A percentile compares a stretch with the other conserved stretches of the same genome.
Conservation (phyloP, 441 rosid genomes). For the Pelargonium citronellum region DNA sequence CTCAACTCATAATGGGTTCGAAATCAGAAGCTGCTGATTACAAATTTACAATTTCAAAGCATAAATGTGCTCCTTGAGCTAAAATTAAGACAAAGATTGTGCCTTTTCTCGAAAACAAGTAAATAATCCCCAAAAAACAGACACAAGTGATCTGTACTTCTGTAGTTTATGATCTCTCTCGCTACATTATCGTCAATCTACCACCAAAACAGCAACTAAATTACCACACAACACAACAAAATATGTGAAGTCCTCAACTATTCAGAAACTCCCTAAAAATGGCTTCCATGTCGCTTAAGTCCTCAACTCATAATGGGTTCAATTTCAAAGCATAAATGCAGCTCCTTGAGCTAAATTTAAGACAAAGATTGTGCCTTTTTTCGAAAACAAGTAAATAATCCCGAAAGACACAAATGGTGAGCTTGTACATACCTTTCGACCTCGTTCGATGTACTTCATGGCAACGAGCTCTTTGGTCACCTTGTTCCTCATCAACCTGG, state of each 20-base stretch:
- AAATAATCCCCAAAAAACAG: no score
- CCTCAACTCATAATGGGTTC: background rate
- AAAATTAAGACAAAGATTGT: no score
- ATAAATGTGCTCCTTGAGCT: no score
- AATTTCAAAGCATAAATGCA: background rate
- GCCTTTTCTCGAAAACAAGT: no score
- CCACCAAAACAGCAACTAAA: constrained; percentile 6
- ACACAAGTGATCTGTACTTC: no score
- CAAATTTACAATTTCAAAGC: no score
- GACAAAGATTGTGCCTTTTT: no score
- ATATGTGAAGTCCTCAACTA: background rate
- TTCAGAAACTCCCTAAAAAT: background rate
- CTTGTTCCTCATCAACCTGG: constrained; percentile 86
- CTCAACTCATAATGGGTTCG: no score
- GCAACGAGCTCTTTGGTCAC: constrained; percentile 88
- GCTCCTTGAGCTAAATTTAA: background rate
- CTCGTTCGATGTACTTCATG: constrained; percentile 96
- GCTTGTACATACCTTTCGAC: constrained; percentile 68
- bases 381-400: background rate
- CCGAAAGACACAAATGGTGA: constrained; percentile 4
- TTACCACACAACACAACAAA: background rate
- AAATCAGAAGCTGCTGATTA: no score
- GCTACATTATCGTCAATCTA: constrained; percentile 94
- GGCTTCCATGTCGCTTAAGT: background rate
- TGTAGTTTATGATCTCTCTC: constrained; percentile 88